These are phyloP conservation scores for Aspergillus fijiensis DNA, from an alignment of 2,329 filamentous ascomycete genomes.

Conservation along the genomic window DNA sequence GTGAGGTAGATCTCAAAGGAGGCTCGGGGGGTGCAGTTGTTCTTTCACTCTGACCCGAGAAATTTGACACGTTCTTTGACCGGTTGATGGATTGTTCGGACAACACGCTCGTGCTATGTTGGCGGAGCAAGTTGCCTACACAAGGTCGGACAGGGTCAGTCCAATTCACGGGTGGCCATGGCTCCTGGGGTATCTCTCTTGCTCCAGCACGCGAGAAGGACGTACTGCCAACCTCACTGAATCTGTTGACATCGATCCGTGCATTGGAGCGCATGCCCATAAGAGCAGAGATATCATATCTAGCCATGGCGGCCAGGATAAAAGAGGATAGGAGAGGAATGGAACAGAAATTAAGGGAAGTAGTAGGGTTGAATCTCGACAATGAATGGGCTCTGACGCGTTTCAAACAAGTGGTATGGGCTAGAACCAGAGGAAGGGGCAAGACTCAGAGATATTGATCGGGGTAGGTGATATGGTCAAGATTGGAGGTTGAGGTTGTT, in stretches of 20 bases:
- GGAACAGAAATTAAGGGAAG: constrained; percentile 4
- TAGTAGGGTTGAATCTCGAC: neutral
- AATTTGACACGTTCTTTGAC: constrained; percentile 22
- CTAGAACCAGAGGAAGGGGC: neutral
- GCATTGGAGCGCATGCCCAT: constrained; percentile 34
- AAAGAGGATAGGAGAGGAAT: constrained; percentile 7
- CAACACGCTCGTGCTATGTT: constrained; percentile 23
- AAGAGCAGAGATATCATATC: constrained; percentile 40
- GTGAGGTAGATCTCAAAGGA: constrained; percentile 23
- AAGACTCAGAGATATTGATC: too few species aligned
- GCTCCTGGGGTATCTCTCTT: neutral
- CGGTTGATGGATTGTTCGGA: constrained; percentile 29
- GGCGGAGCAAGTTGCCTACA: constrained; percentile 27
- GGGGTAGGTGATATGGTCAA: neutral
- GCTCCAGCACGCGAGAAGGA: neutral
- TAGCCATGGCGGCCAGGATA: constrained; percentile 26
- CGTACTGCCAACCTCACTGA: constrained; percentile 33
- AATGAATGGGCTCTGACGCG: neutral
- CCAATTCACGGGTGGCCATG: neutral
- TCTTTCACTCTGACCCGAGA: constrained; percentile 22
- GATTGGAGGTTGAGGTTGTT: neutral
- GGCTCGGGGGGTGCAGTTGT: constrained; percentile 16
- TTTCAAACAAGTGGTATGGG: neutral
- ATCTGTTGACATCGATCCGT: constrained; percentile 26
- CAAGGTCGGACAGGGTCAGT: neutral